Percentiles rank a stretch among this genome's conserved stretches.
These are phyloP conservation scores for Exophiala xenobiotica DNA, from an alignment of 2,329 filamentous ascomycete genomes.

Conservation along the genomic window DNA sequence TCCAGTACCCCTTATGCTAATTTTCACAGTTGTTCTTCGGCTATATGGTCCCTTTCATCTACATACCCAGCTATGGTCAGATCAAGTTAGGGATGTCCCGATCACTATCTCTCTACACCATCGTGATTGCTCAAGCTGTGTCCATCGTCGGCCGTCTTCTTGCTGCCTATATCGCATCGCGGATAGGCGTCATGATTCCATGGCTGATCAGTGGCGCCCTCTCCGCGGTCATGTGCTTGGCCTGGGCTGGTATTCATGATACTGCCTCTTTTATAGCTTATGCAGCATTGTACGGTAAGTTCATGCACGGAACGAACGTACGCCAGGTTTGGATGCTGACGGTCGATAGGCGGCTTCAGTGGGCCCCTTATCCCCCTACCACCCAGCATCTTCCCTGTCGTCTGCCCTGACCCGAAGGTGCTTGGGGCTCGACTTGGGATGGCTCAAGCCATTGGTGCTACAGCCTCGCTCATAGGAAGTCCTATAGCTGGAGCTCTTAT, in stretches of 20 bases:
- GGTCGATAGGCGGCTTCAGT: conserved; percentile 50
- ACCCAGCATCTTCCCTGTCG: conserved; percentile 55
- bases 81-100: conserved; percentile 36
- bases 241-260: conserved; percentile 56
- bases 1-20: background rate
- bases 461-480: conserved; percentile 49
- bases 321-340: background rate
- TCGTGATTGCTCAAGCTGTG: conserved; percentile 62
- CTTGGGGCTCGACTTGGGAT: conserved; percentile 51
- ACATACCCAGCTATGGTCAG: conserved; percentile 38
- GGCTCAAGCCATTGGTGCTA: conserved; percentile 49
- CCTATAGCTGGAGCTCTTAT: conserved; percentile 51
- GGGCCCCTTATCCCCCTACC: conserved; percentile 64
- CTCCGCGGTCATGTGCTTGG: conserved; percentile 43
- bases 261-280: conserved; percentile 57
- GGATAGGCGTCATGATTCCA: conserved; percentile 56
- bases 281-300: conserved; percentile 54
- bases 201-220: conserved; percentile 48
- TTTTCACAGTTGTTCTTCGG: conserved; percentile 39
- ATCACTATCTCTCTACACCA: conserved; percentile 52
- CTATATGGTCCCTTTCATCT: conserved; percentile 50
- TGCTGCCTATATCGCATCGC: conserved; percentile 56
- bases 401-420: conserved; percentile 48
- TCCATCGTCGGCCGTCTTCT: conserved; percentile 56
- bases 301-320: background rate